Evolutionary conservation across 176 grass and related monocot species (phyloP), one percentile per base, ranked within the genome.

Genomic region (Lolium multiflorum): DNA sequence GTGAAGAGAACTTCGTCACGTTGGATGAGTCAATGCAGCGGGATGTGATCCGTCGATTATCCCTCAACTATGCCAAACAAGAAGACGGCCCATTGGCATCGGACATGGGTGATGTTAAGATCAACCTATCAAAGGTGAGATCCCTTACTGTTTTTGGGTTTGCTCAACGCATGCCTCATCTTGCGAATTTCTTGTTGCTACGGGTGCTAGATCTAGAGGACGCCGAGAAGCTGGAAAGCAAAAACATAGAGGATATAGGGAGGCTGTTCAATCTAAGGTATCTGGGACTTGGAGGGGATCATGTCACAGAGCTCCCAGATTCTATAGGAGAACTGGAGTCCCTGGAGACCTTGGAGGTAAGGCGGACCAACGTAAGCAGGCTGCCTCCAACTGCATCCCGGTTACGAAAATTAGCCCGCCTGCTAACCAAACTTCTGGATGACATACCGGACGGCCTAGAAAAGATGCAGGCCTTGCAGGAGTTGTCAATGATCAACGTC

Each of bases 151-250:
- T 54, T 15, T 54, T 17, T 54, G 51, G 51, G 12, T 54, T 4
- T 54, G 51, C 51, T 54, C 51, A 54, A 16, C 51, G 51, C 9
- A 54, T 54, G 51, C 51, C 51, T 54, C 57, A 60, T 60, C 57
- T 60, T 21, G 57, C 39, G 4, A 47, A 47, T 12, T 72, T 72
- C 18, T 18, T 21, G 41, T 22, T 72, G 39, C 39, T 72, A 7
- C 69, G 69, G 17, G 69, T 72, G 17, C 39, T 72, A 44, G 69
- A 72, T 47, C 69, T 72, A 11, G 69, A 72, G 18, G 69, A 72
- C 4, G 41, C 69, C 10, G 69, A 48, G 69, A 1, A 38, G 3
- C 2, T 72, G 18, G 41, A 72, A 11, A 72, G 28, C 69, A 22
- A 12, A 18, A 47, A 11, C 41, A 20, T 72, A 1, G 18, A 72